Conservation (phyloP, 441 rosid species). For the Populus hybrid region DNA sequence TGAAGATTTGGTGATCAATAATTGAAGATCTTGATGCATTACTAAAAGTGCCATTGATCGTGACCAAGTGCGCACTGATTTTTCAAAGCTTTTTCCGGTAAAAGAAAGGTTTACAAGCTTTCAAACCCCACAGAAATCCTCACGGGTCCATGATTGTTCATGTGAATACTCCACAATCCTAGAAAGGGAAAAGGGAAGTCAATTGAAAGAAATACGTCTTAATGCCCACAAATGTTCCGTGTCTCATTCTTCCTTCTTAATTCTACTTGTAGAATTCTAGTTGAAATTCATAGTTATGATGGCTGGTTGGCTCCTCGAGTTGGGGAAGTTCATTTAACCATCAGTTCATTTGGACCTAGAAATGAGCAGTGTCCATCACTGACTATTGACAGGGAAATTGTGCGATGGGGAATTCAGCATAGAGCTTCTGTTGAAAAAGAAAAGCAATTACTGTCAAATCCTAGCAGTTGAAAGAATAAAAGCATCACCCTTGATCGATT, state of each 20-base stretch:
- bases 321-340: slow-evolving; percentile 33
- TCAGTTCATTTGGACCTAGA: slow-evolving; percentile 8
- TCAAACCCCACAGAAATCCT: slow-evolving; percentile 32
- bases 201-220: background rate
- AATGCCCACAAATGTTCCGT: background rate
- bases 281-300: slow-evolving; percentile 12
- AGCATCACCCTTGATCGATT: background rate
- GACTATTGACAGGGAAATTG: background rate
- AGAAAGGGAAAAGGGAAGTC: background rate
- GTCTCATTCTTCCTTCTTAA: background rate
- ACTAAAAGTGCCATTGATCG: slow-evolving; percentile 17
- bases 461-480: slow-evolving; percentile 2
- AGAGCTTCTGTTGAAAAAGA: background rate
- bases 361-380: background rate
- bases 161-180: background rate
- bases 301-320: slow-evolving; percentile 47
- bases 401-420: slow-evolving; percentile 2
- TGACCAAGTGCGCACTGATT: slow-evolving; percentile 34
- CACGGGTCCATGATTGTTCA: background rate
- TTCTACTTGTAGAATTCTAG: background rate
- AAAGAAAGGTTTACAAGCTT: slow-evolving; percentile 36
- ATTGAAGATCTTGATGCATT: slow-evolving; percentile 23
- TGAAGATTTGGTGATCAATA: slow-evolving; percentile 23
- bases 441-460: slow-evolving; percentile 4
- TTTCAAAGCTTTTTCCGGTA: slow-evolving; percentile 28